Evolutionary conservation across 2,329 filamentous ascomycete genomes (phyloP).

Genomic region (Thyridium curvatum): DNA sequence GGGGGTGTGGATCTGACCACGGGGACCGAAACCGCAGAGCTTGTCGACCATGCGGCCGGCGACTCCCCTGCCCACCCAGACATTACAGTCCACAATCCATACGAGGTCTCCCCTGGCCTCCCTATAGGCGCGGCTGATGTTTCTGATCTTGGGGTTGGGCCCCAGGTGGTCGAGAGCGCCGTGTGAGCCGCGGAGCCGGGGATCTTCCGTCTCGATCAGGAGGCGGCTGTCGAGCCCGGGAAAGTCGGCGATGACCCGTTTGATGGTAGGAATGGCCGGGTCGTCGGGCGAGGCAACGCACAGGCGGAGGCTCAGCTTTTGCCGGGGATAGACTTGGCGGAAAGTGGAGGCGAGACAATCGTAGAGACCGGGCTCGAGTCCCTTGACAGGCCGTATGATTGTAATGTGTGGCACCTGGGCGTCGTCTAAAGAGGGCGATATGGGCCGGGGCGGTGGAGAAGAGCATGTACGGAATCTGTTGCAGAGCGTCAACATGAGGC

Average conservation of each 20-base stretch:
- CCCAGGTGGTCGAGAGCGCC: slow-evolving; percentile 58
- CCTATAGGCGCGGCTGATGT: slow-evolving; percentile 87
- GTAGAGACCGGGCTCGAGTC: slow-evolving; percentile 82
- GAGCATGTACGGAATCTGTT: slow-evolving; percentile 49
- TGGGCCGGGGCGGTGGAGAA: slow-evolving; percentile 36
- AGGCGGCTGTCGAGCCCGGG: slow-evolving; percentile 64
- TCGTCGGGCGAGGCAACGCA: slow-evolving; percentile 73
- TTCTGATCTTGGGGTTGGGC: slow-evolving; percentile 97
- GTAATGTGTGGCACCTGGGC: slow-evolving; percentile 71
- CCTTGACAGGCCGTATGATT: slow-evolving; percentile 88
- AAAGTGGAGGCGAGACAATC: slow-evolving; percentile 88
- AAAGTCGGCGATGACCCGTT: slow-evolving; percentile 67
- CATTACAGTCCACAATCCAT: slow-evolving; percentile 95
- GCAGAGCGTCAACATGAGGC: not conserved
- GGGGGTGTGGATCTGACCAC: slow-evolving; percentile 30
- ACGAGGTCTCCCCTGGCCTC: slow-evolving; percentile 83
- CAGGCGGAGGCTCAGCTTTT: slow-evolving; percentile 73
- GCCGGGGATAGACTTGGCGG: slow-evolving; percentile 69
- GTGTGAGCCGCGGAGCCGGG: slow-evolving; percentile 54
- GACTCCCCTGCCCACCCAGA: slow-evolving; percentile 79
- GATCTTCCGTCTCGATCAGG: slow-evolving; percentile 77
- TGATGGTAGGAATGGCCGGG: slow-evolving; percentile 68
- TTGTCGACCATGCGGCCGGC: slow-evolving; percentile 85
- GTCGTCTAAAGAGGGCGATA: slow-evolving; percentile 44
- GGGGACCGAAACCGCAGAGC: slow-evolving; percentile 62